Evolutionary conservation across 345 rosid species (phyloP), one percentile per base, ranked within the genome.

Genomic region (Odontarrhena argentea): DNA sequence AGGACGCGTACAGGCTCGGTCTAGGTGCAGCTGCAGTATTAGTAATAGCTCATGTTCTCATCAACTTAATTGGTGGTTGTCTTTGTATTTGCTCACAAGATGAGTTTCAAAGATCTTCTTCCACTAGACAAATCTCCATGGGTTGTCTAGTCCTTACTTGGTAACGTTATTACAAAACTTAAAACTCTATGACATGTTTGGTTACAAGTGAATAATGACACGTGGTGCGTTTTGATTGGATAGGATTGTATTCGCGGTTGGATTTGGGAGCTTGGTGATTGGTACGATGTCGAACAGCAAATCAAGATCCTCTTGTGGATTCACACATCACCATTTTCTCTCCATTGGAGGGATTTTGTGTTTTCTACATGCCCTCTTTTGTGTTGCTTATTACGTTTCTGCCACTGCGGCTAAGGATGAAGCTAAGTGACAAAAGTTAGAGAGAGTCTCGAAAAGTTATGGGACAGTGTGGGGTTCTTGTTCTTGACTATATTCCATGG

Each of bases 331-430:
- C 60, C 96, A 87, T 80, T 85, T 84, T 59, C 80, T 94, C 45
- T 88, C 97, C 2, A 83, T 87, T 26, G 97, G 99, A 76, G 99
- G 97, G 64, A 81, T 94, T 74, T 45, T 80, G 57, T 91, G 97
- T 71, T 94, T 94, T 73, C 87, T 88, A 12, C 99, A 94, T 66
- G 96, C 79, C 7, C 84, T 94, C 42, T 91, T 88, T 52, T 74
- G 82, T 52, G 87, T 94, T 26, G 95, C 88, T 7, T 88, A 83
- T 73, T 87, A 88, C 79, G 91, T 91, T 67, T 81, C 96, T 70
- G 85, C 97, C 75, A 82, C 83, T 63, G 88, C 96, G 10, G 86
- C 84, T 44, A 45, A 38, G 22, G 81, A 74, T 1, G 88, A 82
- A 67, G 80, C 64, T 54, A 73, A 73, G 72, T 73, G 71, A 73